These are phyloP conservation scores for Picochlorum sp. DNA, from an alignment of 139 green algal genomes.

Conservation along the genomic window DNA sequence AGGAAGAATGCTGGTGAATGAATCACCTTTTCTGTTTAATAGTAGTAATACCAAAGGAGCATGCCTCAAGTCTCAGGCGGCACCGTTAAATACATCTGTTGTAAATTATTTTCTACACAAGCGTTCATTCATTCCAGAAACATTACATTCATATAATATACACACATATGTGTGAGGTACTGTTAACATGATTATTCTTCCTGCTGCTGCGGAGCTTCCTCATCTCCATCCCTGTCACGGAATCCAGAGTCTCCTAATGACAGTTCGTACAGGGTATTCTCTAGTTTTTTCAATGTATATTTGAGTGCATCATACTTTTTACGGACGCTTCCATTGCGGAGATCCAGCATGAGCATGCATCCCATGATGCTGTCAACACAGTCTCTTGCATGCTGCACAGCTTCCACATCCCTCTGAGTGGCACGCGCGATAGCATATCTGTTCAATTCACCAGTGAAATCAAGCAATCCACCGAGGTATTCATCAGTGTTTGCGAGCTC, in stretches of 20 bases:
- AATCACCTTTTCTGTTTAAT: not conserved
- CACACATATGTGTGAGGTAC: too few relatives aligned
- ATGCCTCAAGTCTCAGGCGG: too few relatives aligned
- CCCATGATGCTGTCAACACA: constrained; percentile 40
- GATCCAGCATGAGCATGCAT: constrained; percentile 51
- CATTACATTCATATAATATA: too few relatives aligned
- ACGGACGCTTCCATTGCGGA: constrained; percentile 57
- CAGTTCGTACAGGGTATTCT: constrained; percentile 67
- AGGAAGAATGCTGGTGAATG: not conserved
- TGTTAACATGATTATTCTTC: not conserved
- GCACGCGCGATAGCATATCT: constrained; percentile 49
- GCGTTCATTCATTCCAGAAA: too few relatives aligned
- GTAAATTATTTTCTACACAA: not conserved
- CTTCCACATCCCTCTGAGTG: constrained; percentile 48
- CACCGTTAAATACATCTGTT: not conserved
- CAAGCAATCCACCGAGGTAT: constrained; percentile 64
- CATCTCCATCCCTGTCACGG: constrained; percentile 12
- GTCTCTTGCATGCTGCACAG: constrained; percentile 48
- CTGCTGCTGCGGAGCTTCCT: not conserved
- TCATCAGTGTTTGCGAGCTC: constrained; percentile 59
- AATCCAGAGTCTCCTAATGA: constrained; percentile 41
- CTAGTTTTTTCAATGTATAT: constrained; percentile 73
- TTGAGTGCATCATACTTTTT: constrained; percentile 76
- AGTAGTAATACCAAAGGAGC: too few relatives aligned
- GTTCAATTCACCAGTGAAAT: constrained; percentile 79